Base-by-base conservation (phyloP, 1,284 basidiomycete species). In the Pseudozyma sp. region DNA sequence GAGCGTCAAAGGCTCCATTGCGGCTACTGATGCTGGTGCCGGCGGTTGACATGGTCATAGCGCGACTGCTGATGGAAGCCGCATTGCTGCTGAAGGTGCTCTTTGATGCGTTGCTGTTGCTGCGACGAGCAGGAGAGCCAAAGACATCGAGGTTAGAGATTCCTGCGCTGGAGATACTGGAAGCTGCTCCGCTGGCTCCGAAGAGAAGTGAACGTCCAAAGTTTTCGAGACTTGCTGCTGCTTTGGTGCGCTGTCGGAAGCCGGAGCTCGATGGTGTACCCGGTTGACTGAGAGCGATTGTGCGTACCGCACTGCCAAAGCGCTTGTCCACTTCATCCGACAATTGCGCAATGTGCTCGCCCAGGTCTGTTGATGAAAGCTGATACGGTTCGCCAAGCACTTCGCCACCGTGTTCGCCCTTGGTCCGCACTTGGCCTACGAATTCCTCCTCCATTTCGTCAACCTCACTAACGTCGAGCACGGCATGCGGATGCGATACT, bases 21-120 rank as follows among this genome's bases (percentile, higher is more conserved):
- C 78, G 65, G 50, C 79, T 81, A 59, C 73, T 72, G 59, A 80
- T 70, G 57, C 79, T 81, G 38, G 79, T 79, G 12, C 59, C 64
- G 11, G 63, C 71, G 10, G 78, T 80, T 5, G 78, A 78, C 44
- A 65, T 62, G 10, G 78, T 80, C 62, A 59, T 57, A 14, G 70
- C 77, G 21, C 71, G 70, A 40, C 68, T 76, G 69, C 61, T 72
- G 54, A 62, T 42, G 39, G 70, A 73, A 12, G 53, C 60, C 16
- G 60, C 69, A 10, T 68, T 66, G 59, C 69, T 76, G 53, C 70
- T 74, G 42, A 59, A 61, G 31, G 76, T 76, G 52, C 68, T 79
- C 43, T 74, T 72, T 45, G 76, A 78, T 11, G 73, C 66, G 45
- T 72, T 78, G 64, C 76, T 78, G 42, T 76, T 73, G 40, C 66